Evolutionary conservation across 169 alveolate genomes (phyloP), one percentile per base, ranked within the genome.

Genomic region (Toxoplasma gondii): DNA sequence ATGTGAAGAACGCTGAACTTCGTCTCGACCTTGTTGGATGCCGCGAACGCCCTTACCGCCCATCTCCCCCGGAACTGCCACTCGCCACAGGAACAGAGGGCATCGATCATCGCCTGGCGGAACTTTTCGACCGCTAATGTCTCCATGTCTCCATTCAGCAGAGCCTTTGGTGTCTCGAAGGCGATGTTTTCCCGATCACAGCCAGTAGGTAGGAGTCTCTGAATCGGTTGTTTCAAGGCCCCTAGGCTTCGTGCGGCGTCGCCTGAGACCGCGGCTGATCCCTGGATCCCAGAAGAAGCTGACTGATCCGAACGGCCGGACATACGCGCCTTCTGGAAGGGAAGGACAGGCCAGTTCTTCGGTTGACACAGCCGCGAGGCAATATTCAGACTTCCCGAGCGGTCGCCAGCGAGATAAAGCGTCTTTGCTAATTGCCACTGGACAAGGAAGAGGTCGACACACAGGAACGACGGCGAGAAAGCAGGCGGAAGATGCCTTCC

Each of bases 71-170:
- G 38, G 80, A 67, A 53, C 81, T 67, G 88, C 94, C 94, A 91
- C 54, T 91, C 94, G 39, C 94, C 94, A 74, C 94, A 91, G 78
- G 88, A 91, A 43, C 94, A 91, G 24, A 91, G 88, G 43, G 88
- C 86, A 45, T 78, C 86, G 39, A 78, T 78, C 39, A 78, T 38
- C 9, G 86, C 86, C 10, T 31, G 4, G 10, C 86, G 39, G 44
- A 78, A 78, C 43, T 78, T 38, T 38, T 78, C 45, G 10, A 78
- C 39, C 29, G 24, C 74, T 4, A 64, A 12, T 49, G 22, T 12
- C 22, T 49, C 58, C 58, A 49, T 4, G 58, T 49, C 58, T 49
- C 12, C 58, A 4, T 4, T 49, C 58, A 4, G 4, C 58, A 12
- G 12, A 49, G 12, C 58, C 4, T 4, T 4, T 49, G 4, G 4